Base-by-base conservation (phyloP, 2,329 filamentous ascomycete species). In the Penicillium sp. region DNA sequence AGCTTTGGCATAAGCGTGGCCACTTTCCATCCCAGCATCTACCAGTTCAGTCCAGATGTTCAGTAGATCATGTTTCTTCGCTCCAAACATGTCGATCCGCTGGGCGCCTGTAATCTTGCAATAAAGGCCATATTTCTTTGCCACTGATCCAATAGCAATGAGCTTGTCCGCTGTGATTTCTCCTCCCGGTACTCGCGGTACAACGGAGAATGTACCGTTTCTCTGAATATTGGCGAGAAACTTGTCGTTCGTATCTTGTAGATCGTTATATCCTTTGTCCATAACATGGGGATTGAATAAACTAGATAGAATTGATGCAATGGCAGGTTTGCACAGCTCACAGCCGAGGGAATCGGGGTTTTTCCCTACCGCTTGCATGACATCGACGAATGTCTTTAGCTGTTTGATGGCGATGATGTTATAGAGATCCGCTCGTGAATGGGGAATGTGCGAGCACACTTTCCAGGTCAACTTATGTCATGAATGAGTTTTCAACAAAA, bases 61-160 rank as follows among this genome's bases (percentile, higher is more conserved):
- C 2, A 85, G 72, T 12, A 95, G 72, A 60, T 95, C 86, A 49
- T 92, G 84, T 66, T 93, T 94, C 65, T 80, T 81, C 0, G 88
- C 88, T 27, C 88, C 88, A 56, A 95, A 95, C 80, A 95, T 78
- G 62, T 95, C 88, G 56, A 95, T 94, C 39, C 88, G 79, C 64
- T 95, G 88, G 1, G 85, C 88, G 38, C 88, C 88, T 0, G 88
- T 95, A 58, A 95, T 93, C 66, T 95, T 95, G 57, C 82, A 87
- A 67, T 95, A 95, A 5, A 95, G 70, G 23, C 76, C 75, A 56
- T 86, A 94, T 59, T 90, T 82, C 68, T 85, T 85, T 0, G 87
- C 88, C 0, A 95, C 85, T 38, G 80, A 77, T 0, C 86, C 88
- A 42, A 95, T 88, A 39, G 81, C 76, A 31, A 94, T 83, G 35